These are phyloP conservation scores for Takakia lepidozioides DNA, from an alignment of 225 moss, liverwort and hornwort genomes.

Conservation along the genomic window DNA sequence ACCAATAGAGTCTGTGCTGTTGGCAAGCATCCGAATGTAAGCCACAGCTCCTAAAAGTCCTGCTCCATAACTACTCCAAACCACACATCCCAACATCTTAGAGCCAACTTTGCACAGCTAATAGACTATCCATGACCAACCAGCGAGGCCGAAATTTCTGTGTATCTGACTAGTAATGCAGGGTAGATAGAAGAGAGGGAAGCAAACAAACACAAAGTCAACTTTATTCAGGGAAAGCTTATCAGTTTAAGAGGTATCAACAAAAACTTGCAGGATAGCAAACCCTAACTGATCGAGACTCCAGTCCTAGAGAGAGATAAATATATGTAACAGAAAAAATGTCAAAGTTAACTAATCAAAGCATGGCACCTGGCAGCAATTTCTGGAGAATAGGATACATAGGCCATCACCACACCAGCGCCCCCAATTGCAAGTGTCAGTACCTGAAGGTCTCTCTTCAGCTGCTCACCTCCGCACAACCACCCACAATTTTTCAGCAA, in stretches of 20 bases:
- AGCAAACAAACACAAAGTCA: no score
- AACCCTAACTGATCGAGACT: no score
- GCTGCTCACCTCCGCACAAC: conserved; percentile 30
- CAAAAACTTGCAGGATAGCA: not conserved
- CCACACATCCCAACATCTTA: no score
- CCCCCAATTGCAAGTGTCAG: conserved; percentile 65
- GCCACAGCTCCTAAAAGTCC: conserved; percentile 66
- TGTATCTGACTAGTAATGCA: not conserved
- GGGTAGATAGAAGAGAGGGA: no score
- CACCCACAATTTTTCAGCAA: no score
- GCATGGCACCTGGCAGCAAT: conserved; percentile 58
- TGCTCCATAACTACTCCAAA: conserved; percentile 69
- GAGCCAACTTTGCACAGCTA: not conserved
- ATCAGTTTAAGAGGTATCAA: not conserved
- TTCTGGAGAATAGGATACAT: conserved; percentile 62
- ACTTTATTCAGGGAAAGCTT: not conserved
- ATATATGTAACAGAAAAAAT: not conserved
- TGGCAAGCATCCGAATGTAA: conserved; percentile 93
- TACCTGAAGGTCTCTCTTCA: conserved; percentile 65
- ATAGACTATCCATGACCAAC: not conserved
- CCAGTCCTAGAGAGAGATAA: no score
- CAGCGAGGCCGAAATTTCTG: not conserved
- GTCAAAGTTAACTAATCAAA: not conserved
- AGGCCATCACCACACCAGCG: conserved; percentile 39
- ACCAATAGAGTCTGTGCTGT: conserved; percentile 72